Evolutionary conservation across 2,329 filamentous ascomycete genomes (phyloP).

Genomic region (Alternaria sp.): DNA sequence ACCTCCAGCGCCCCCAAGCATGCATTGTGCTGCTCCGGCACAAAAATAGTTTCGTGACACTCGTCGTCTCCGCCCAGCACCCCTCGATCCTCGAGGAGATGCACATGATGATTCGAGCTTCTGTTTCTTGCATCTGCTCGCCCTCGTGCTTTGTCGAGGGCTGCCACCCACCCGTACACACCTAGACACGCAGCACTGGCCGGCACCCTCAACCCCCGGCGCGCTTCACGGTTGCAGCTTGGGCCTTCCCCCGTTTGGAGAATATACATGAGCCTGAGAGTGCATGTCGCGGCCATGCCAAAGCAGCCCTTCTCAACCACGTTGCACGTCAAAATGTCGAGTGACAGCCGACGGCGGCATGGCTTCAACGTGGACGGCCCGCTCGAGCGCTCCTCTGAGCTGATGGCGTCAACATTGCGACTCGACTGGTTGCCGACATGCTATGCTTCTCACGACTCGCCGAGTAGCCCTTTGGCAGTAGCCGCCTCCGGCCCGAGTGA

Average conservation of each 20-base stretch:
- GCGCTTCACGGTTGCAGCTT: constrained; percentile 24
- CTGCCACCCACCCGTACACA: constrained; percentile 21
- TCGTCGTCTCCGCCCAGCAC: constrained; percentile 28
- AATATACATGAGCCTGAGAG: constrained; percentile 18
- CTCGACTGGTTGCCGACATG: constrained; percentile 22
- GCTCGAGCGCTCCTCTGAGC: constrained; percentile 33
- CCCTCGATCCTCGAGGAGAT: constrained; percentile 6
- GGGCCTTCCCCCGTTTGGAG: constrained; percentile 29
- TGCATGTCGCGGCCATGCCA: constrained; percentile 5
- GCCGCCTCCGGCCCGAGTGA: constrained; percentile 32
- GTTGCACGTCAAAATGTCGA: constrained; percentile 13
- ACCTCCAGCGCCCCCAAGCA: constrained; percentile 13
- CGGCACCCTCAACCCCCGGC: constrained; percentile 15
- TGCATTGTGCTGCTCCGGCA: constrained; percentile 30
- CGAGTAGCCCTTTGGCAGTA: constrained; percentile 31
- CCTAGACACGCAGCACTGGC: constrained; percentile 11
- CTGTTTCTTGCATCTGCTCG: constrained; percentile 17
- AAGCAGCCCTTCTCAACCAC: constrained; percentile 8
- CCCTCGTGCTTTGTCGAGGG: constrained; percentile 11
- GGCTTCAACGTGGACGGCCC: constrained; percentile 27
- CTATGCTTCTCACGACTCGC: constrained; percentile 32
- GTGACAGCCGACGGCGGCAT: constrained; percentile 10
- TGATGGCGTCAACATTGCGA: constrained; percentile 29
- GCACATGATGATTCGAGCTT: constrained; percentile 20
- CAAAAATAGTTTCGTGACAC: constrained; percentile 45